A percentile compares a stretch with the other conserved stretches of the same genome.
phyloP scores from a whole-genome alignment of 2,329 filamentous ascomycete genomes.

The Sporothrix mexicana region DNA sequence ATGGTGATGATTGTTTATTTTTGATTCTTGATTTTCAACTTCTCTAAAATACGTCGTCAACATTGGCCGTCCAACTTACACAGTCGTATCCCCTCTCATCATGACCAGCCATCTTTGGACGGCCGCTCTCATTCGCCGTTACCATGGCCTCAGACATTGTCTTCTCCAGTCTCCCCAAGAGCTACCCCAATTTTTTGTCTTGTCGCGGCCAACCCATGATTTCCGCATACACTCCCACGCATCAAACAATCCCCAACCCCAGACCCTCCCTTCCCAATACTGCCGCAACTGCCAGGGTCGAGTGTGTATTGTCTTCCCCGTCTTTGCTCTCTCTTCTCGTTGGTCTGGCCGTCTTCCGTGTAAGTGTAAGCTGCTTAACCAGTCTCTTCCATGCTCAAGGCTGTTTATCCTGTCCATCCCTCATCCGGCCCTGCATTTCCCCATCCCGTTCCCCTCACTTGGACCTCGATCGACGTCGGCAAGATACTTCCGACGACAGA shows the following conservation, averaged over 20 bases:
- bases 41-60: background rate
- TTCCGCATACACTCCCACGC: no score
- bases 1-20: background rate
- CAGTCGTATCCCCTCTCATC: no score
- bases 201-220: no score
- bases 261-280: background rate
- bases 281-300: slow-evolving; percentile 2
- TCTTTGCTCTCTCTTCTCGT: background rate
- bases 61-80: no score
- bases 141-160: background rate
- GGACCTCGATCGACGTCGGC: slow-evolving; percentile 10
- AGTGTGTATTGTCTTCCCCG: background rate
- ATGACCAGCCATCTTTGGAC: no score
- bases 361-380: no score
- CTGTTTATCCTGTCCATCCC: background rate
- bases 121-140: background rate
- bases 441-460: slow-evolving; percentile 19
- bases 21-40: background rate
- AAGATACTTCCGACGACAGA: slow-evolving; percentile 8
- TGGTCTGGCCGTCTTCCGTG: no score
- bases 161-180: no score
- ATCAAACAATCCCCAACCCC: slow-evolving; percentile 14
- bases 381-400: no score
- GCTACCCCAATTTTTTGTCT: no score
- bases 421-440: background rate